Percentiles rank a stretch among this genome's conserved stretches.
phyloP scores from a whole-genome alignment of 768 basidiomycete species.

The Tubosaeta sp. region DNA sequence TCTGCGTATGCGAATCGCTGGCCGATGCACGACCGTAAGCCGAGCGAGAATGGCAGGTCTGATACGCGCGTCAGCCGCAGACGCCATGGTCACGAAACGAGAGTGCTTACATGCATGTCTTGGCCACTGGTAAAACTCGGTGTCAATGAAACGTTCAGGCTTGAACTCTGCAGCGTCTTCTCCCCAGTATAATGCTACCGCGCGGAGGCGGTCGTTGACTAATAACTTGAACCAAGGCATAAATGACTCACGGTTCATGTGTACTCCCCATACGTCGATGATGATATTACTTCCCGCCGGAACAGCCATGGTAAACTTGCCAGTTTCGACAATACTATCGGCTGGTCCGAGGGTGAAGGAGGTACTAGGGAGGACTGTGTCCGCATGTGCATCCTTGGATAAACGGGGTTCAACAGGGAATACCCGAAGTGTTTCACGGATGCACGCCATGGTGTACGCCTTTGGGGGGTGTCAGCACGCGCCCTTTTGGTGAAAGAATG shows the following conservation, averaged over 20 bases:
- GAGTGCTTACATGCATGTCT: conserved; percentile 42
- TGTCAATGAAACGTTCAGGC: conserved; percentile 50
- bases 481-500: neutral
- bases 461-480: conserved; percentile 30
- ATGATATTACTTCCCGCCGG: conserved; percentile 37
- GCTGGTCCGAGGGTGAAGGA: conserved; percentile 30
- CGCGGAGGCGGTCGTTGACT: neutral
- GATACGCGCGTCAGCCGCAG: neutral
- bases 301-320: conserved; percentile 33
- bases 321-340: conserved; percentile 16
- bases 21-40: conserved; percentile 46
- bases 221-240: neutral
- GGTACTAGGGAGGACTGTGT: conserved; percentile 33
- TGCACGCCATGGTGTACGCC: conserved; percentile 41
- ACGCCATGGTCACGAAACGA: neutral
- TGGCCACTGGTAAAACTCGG: conserved; percentile 46
- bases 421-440: conserved; percentile 45
- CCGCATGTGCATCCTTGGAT: conserved; percentile 30
- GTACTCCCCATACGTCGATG: conserved; percentile 41
- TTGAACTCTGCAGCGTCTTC: conserved; percentile 41
- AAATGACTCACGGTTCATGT: conserved; percentile 40
- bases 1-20: conserved; percentile 45
- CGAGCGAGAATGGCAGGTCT: conserved; percentile 45
- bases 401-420: conserved; percentile 38
- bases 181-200: conserved; percentile 50